phyloP scores from a whole-genome alignment of 495 filamentous ascomycete species.

The Aspergillus sclerotiicarbonarius region DNA sequence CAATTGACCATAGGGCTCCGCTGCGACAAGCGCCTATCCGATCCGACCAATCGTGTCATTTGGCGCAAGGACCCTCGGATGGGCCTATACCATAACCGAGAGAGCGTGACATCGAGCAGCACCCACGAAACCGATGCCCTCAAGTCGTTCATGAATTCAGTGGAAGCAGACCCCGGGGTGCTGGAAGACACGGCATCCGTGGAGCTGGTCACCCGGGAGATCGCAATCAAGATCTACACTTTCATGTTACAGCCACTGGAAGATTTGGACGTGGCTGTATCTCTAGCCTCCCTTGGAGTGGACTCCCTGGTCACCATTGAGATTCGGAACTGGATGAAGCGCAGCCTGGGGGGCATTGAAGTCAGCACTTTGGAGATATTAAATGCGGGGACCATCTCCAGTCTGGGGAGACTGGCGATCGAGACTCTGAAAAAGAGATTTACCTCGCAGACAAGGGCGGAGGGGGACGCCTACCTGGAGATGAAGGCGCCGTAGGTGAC shows the following conservation, averaged over 20 bases:
- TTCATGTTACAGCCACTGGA: not conserved
- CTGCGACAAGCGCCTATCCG: no score
- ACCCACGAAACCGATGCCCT: not conserved
- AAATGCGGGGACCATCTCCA: no score
- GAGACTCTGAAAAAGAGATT: no score
- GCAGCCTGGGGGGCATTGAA: constrained; percentile 2
- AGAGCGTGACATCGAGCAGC: no score
- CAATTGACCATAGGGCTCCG: no score
- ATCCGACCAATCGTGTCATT: no score
- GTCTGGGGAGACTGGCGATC: no score
- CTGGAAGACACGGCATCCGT: not conserved
- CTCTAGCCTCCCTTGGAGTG: constrained; percentile 5
- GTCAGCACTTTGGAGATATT: constrained; percentile 1
- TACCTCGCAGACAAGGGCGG: no score
- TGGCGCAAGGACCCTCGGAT: no score
- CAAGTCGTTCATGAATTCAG: not conserved
- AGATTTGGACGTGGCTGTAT: not conserved
- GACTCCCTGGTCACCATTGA: constrained; percentile 10
- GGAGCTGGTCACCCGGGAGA: not conserved
- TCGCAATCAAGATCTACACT: constrained; percentile 1
- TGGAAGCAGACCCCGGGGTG: not conserved
- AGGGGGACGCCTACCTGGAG: no score
- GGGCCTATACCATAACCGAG: no score
- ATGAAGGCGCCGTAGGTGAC: no score
- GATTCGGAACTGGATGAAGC: constrained; percentile 10